Evolutionary conservation across 768 basidiomycete species (phyloP).

Genomic region (Lactarius hengduanensis): DNA sequence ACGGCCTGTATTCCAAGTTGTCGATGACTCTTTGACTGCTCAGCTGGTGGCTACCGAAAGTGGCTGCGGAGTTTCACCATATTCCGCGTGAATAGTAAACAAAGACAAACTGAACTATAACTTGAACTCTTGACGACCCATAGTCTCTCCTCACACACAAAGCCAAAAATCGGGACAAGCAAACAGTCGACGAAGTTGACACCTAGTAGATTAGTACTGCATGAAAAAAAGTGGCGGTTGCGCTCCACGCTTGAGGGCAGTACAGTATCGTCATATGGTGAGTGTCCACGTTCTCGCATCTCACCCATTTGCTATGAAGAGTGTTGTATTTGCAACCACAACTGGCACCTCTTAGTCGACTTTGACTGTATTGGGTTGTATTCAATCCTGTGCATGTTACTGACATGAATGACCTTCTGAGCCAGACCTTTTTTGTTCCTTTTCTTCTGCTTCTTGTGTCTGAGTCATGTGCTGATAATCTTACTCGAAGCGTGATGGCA

Average conservation of each 20-base stretch:
- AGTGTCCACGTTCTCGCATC: conserved; percentile 22
- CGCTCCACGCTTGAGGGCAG: neutral
- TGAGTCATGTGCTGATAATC: conserved; percentile 7
- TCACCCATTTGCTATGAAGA: conserved; percentile 54
- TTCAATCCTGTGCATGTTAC: conserved; percentile 48
- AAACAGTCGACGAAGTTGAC: no score
- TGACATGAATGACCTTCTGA: conserved; percentile 77
- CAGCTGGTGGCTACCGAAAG: neutral
- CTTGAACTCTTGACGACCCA: no score
- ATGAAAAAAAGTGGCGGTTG: neutral
- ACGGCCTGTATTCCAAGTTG: neutral
- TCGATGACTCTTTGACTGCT: conserved; percentile 4
- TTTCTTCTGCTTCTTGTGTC: neutral
- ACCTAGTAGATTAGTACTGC: neutral
- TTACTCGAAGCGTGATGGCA: neutral
- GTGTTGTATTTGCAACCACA: conserved; percentile 69
- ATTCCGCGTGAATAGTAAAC: no score
- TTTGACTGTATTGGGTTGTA: conserved; percentile 39
- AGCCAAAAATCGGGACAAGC: no score
- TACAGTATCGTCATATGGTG: conserved; percentile 4
- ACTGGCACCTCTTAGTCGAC: conserved; percentile 96
- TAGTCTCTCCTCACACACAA: no score
- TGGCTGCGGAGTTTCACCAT: conserved; percentile 12
- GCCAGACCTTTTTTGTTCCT: conserved; percentile 26
- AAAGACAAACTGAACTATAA: no score